phyloP scores from a whole-genome alignment of 371 early-diverging fungal genomes.

The Mucor velutinosus region DNA sequence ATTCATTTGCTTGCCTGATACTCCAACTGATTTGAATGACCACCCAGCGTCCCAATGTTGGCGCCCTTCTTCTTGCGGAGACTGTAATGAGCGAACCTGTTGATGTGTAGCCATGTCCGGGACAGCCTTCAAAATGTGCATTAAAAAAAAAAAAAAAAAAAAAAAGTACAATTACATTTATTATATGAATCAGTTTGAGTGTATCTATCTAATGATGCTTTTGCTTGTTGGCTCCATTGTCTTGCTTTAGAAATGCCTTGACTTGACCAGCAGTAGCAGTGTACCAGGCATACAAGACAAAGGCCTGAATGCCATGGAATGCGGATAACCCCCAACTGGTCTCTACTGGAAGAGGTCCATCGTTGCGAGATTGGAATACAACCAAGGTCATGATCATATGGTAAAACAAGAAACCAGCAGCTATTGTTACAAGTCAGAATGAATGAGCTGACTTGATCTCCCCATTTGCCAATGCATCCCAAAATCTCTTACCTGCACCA shows the following conservation, averaged over 20 bases:
- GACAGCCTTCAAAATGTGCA: background rate
- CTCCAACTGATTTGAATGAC: background rate
- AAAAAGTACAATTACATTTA: too few relatives aligned
- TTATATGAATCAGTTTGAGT: too few relatives aligned
- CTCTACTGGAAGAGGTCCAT: slow-evolving; percentile 16
- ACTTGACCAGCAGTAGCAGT: slow-evolving; percentile 45
- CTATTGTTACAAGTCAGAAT: slow-evolving; percentile 1
- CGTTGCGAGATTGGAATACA: slow-evolving; percentile 33
- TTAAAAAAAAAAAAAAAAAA: background rate
- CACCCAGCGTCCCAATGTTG: background rate
- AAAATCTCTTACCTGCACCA: slow-evolving; percentile 34
- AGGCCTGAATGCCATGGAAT: slow-evolving; percentile 29
- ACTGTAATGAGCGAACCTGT: background rate
- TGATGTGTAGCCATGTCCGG: background rate
- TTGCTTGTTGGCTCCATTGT: background rate
- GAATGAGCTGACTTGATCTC: background rate
- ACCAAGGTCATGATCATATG: slow-evolving; percentile 35
- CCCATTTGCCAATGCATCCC: background rate
- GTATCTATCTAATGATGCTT: slow-evolving; percentile 2
- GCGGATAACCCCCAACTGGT: slow-evolving; percentile 18
- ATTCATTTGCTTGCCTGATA: slow-evolving; percentile 6
- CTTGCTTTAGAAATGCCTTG: slow-evolving; percentile 32
- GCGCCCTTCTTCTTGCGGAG: background rate
- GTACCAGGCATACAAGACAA: slow-evolving; percentile 43
- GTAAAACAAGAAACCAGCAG: slow-evolving; percentile 38